Percentiles rank a stretch among this genome's conserved stretches.
Conservation (phyloP, 257 asterid species). For the Marsdenia floribunda region DNA sequence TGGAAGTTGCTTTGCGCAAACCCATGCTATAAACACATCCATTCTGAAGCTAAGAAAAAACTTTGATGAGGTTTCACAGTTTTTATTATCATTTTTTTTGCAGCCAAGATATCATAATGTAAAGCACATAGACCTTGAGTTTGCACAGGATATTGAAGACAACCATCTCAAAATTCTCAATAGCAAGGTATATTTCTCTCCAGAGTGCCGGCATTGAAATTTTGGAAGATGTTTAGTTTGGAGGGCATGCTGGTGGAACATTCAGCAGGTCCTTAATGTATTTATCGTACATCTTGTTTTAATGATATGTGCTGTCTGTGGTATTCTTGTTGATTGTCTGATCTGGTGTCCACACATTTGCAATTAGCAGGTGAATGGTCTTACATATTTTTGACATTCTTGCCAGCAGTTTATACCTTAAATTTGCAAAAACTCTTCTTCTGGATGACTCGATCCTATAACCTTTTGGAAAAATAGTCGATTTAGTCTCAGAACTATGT, state of each 20-base stretch:
- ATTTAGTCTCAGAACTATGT: no score
- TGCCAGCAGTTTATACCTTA: no score
- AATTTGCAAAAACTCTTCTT: no score
- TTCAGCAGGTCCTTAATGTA: not conserved
- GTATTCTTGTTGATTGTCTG: not conserved
- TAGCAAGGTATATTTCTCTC: slow-evolving; percentile 42
- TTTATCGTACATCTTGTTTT: not conserved
- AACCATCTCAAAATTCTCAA: slow-evolving; percentile 60
- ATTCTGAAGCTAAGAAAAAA: not conserved
- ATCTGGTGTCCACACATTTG: not conserved
- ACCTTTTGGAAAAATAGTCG: no score
- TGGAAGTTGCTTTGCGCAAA: no score
- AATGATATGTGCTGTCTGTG: no score
- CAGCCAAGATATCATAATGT: slow-evolving; percentile 81
- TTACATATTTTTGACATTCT: no score
- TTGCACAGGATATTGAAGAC: slow-evolving; percentile 80
- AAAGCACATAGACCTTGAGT: slow-evolving; percentile 88
- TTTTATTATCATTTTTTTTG: slow-evolving; percentile 18
- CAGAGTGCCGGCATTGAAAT: not conserved
- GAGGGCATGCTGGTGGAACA: not conserved
- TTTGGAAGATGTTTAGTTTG: not conserved
- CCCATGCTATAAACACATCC: not conserved
- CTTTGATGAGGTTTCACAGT: slow-evolving; percentile 11
- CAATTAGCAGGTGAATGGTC: not conserved
- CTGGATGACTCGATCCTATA: no score